Evolutionary conservation across 2,329 filamentous ascomycete species (phyloP), one percentile per base, ranked within the genome.

Genomic region (Parafenestella ontariensis): DNA sequence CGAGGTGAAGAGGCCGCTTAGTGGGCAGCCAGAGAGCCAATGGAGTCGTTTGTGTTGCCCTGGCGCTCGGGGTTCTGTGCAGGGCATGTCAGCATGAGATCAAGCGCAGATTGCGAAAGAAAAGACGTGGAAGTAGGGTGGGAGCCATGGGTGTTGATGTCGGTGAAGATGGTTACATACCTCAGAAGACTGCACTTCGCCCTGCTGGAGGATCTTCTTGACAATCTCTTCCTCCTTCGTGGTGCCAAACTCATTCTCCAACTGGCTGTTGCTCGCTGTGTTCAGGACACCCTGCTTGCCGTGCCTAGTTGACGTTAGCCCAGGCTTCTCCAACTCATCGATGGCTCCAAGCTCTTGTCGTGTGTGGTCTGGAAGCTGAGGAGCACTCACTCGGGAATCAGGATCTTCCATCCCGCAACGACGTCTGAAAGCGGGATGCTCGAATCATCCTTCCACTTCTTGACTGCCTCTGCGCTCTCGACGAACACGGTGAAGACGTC

Each of bases 231-330:
- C 93, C 21, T 92, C 88, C 49, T 87, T 82, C 65, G 83, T 79
- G 13, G 91, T 94, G 65, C 91, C 92, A 67, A 99, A 99, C 79
- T 98, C 93, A 64, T 87, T 89, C 71, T 95, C 88, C 4, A 99
- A 83, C 42, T 82, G 82, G 39, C 82, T 78, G 63, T 96, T 90
- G 65, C 91, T 89, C 8, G 93, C 92, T 9, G 81, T 79, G 71
- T 97, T 90, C 39, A 90, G 81, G 54, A 87, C 84, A 52, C 94
- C 94, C 76, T 96, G 92, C 40, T 85, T 86, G 62, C 94, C 94
- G 76, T 96, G 92, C 77, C 92, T 96, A 54, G 11, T 15, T 2
- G 36, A 33, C 28, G 17, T 18, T 23, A 43, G 24, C 11, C n/a
- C 17, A 29, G 5, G 8, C 5, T 29, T 17, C 11, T 40, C 18